phyloP scores from a whole-genome alignment of 2,329 filamentous ascomycete species.

The Monosporascus sp. region DNA sequence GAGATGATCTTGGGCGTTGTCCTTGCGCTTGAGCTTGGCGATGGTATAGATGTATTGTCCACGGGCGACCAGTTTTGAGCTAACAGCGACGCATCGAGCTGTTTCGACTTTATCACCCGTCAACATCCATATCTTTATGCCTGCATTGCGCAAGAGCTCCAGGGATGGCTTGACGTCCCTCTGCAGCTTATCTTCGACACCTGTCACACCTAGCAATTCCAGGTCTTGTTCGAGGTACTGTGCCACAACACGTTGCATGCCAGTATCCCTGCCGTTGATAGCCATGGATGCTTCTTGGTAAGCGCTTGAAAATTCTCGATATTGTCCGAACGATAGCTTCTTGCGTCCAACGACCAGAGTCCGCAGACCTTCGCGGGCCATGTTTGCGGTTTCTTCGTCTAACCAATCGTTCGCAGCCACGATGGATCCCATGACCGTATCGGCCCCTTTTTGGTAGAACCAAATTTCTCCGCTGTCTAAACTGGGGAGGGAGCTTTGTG shows the following conservation, averaged over 20 bases:
- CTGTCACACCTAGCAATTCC: conserved; percentile 92
- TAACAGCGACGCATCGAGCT: conserved; percentile 90
- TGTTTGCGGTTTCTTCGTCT: conserved; percentile 98
- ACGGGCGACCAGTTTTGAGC: conserved; percentile 85
- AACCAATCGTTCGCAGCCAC: conserved; percentile 97
- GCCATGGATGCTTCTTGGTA: conserved; percentile 78
- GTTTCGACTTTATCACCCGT: conserved; percentile 99
- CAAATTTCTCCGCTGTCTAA: conserved; percentile 73
- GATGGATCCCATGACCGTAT: conserved; percentile 96
- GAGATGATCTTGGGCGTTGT: conserved; percentile 79
- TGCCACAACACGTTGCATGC: conserved; percentile 74
- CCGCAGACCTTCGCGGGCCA: conserved; percentile 92
- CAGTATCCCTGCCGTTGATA: conserved; percentile 71
- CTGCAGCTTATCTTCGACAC: conserved; percentile 95
- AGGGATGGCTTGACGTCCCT: conserved; percentile 92
- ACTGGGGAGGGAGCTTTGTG: conserved; percentile 39
- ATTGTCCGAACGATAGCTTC: conserved; percentile 70
- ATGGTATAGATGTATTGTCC: conserved; percentile 97
- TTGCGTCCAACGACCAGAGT: conserved; percentile 95
- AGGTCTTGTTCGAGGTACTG: conserved; percentile 81
- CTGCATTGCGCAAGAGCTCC: conserved; percentile 90
- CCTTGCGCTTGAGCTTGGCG: conserved; percentile 74
- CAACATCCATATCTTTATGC: conserved; percentile 99
- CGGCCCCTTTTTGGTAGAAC: conserved; percentile 98
- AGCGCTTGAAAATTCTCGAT: conserved; percentile 68